A percentile compares a stretch with the other conserved stretches of the same genome.
These are phyloP conservation scores for Neopestalotiopsis clavispora DNA, from an alignment of 2,329 filamentous ascomycete genomes.

Conservation along the genomic window DNA sequence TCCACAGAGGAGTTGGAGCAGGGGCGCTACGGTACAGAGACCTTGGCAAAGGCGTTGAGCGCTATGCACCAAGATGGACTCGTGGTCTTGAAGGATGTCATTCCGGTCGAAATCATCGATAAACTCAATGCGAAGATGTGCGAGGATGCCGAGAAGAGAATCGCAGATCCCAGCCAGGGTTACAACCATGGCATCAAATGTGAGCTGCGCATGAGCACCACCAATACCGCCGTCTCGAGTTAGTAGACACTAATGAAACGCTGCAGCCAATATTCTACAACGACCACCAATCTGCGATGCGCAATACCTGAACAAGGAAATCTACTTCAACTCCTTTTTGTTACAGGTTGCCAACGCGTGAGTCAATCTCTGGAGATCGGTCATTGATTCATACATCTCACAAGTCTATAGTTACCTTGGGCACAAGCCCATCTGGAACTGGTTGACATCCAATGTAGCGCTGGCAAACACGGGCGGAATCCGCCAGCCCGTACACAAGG, in stretches of 20 bases:
- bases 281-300: conserved; percentile 38
- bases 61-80: conserved; percentile 30
- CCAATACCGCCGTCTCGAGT: background rate
- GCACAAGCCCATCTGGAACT: conserved; percentile 43
- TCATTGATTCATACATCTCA: background rate
- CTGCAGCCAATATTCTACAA: conserved; percentile 44
- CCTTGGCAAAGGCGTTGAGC: conserved; percentile 21
- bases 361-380: conserved; percentile 20
- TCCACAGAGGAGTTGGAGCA: background rate
- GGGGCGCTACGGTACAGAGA: background rate
- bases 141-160: conserved; percentile 24
- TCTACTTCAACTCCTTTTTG: conserved; percentile 47
- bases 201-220: conserved; percentile 10
- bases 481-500: conserved; percentile 44
- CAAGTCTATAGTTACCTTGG: conserved; percentile 43
- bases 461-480: conserved; percentile 39
- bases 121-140: conserved; percentile 26
- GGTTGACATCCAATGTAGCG: conserved; percentile 45
- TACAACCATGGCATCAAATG: conserved; percentile 31
- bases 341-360: conserved; percentile 44
- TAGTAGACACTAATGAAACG: background rate
- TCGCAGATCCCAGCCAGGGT: conserved; percentile 22
- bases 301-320: conserved; percentile 39
- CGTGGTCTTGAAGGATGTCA: conserved; percentile 28
- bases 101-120: conserved; percentile 25